phyloP scores from a whole-genome alignment of 140 eudicot genomes.

The Flaveria floridana region DNA sequence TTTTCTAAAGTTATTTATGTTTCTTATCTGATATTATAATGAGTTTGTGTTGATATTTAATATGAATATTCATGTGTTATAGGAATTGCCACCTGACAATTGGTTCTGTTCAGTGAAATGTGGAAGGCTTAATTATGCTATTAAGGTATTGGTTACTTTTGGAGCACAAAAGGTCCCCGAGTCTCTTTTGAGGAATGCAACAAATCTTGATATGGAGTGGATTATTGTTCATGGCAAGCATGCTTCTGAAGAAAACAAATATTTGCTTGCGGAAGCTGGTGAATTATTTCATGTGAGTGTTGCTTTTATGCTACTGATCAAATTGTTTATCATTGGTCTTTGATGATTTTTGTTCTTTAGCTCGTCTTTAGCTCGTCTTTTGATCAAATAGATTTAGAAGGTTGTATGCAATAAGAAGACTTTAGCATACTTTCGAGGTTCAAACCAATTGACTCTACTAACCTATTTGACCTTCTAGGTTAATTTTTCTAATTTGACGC shows the following conservation, averaged over 20 bases:
- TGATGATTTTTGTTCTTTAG: background rate
- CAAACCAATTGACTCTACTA: background rate
- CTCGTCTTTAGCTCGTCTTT: background rate
- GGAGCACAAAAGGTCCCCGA: slow-evolving; percentile 57
- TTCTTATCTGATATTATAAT: background rate
- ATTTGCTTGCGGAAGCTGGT: slow-evolving; percentile 57
- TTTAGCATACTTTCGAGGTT: background rate
- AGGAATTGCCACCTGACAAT: slow-evolving; percentile 69
- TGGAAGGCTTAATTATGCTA: slow-evolving; percentile 45
- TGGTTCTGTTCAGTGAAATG: slow-evolving; percentile 76
- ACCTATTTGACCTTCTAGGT: background rate
- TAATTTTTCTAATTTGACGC: background rate
- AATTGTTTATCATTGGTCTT: background rate
- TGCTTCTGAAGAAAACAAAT: slow-evolving; percentile 48
- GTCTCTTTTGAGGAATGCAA: slow-evolving; percentile 27
- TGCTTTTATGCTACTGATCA: slow-evolving; percentile 6
- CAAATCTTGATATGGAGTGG: slow-evolving; percentile 60
- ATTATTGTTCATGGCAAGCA: slow-evolving; percentile 60
- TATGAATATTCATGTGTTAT: slow-evolving; percentile 19
- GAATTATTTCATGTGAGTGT: slow-evolving; percentile 71
- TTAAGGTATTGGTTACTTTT: slow-evolving; percentile 47
- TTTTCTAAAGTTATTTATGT: background rate
- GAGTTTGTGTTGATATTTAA: background rate
- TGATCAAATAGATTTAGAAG: background rate
- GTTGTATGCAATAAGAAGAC: background rate